Conservation (phyloP, 805 yeast genomes). For the Nakazawaea ernobii region DNA sequence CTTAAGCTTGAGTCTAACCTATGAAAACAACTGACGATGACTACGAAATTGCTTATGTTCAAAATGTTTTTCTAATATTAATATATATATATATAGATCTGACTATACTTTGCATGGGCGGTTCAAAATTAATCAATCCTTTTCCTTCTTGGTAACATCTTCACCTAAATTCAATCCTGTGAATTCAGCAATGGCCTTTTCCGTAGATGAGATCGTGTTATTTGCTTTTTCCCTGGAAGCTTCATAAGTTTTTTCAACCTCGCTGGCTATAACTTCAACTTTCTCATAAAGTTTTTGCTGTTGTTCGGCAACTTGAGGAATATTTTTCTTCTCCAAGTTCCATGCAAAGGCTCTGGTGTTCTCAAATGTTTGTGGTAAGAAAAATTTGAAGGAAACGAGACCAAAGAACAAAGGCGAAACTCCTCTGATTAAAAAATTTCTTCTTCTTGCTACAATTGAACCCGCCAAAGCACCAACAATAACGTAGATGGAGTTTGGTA, state of each 20-base stretch:
- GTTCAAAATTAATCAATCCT: constrained; percentile 11
- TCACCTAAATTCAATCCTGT: constrained; percentile 71
- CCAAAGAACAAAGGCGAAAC: constrained; percentile 59
- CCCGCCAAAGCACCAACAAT: constrained; percentile 68
- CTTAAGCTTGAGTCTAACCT: no score
- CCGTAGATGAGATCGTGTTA: constrained; percentile 30
- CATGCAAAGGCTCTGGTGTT: constrained; percentile 56
- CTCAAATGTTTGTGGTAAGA: constrained; percentile 66
- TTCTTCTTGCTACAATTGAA: constrained; percentile 63
- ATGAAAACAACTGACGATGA: no score
- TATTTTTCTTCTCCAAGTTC: constrained; percentile 50
- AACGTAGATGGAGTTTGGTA: constrained; percentile 68
- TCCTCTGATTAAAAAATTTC: constrained; percentile 49
- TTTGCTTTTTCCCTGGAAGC: constrained; percentile 22
- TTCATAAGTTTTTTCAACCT: constrained; percentile 37
- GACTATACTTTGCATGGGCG: background rate
- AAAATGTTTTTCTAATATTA: no score
- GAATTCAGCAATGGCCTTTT: constrained; percentile 39
- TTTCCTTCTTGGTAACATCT: constrained; percentile 46
- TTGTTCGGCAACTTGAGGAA: constrained; percentile 59
- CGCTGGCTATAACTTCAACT: constrained; percentile 37
- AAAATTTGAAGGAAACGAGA: constrained; percentile 55
- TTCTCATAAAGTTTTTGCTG: constrained; percentile 46
- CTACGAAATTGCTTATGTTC: no score
- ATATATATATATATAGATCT: no score